Evolutionary conservation across 768 basidiomycete genomes (phyloP).

Genomic region (Cystobasidium onofrii): DNA sequence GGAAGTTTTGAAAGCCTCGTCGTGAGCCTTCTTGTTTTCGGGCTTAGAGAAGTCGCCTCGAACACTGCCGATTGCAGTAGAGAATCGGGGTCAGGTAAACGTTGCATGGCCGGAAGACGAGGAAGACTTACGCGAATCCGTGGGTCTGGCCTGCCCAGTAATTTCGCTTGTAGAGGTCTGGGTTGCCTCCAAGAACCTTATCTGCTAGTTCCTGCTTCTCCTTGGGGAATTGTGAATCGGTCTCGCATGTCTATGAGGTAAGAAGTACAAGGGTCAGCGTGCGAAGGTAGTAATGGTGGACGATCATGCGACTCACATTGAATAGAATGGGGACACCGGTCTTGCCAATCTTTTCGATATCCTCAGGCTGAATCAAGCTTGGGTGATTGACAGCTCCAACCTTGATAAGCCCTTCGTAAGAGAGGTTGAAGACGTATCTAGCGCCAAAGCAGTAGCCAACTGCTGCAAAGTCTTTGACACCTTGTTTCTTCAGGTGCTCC

Average conservation of each 20-base stretch:
- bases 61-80: background rate
- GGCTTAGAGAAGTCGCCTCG: conserved; percentile 23
- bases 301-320: conserved; percentile 7
- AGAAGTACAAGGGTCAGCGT: too few relatives aligned
- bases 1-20: conserved; percentile 22
- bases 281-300: too few relatives aligned
- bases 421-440: conserved; percentile 22
- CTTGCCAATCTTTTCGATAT: conserved; percentile 24
- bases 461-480: conserved; percentile 7
- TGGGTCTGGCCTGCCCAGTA: conserved; percentile 7
- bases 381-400: conserved; percentile 26
- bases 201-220: conserved; percentile 15
- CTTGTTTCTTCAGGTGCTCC: background rate
- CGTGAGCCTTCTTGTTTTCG: conserved; percentile 9
- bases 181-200: conserved; percentile 10
- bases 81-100: too few relatives aligned
- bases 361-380: conserved; percentile 13
- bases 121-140: conserved; percentile 1
- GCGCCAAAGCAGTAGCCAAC: conserved; percentile 31
- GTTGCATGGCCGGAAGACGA: background rate
- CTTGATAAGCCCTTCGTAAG: conserved; percentile 16
- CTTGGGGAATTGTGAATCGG: conserved; percentile 16
- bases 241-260: conserved; percentile 29
- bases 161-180: conserved; percentile 27
- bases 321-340: conserved; percentile 19